Percentiles rank a stretch among this genome's conserved stretches.
These are phyloP conservation scores for Sugiyamaella mastotermitis DNA, from an alignment of 805 yeast species.

Conservation along the genomic window DNA sequence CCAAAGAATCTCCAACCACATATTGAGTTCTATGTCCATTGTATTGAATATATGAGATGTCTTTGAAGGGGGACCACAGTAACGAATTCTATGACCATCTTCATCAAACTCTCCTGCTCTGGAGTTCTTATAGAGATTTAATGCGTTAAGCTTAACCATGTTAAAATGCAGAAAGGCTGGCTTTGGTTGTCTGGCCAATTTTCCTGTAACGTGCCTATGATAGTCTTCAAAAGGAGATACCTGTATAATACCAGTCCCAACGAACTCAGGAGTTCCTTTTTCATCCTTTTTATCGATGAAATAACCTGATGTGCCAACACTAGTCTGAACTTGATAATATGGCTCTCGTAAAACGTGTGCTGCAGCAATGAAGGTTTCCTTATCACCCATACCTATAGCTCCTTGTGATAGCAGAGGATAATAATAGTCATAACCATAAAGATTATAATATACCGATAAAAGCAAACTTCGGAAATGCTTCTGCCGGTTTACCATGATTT, in stretches of 20 bases:
- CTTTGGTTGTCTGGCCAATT: slow-evolving; percentile 6
- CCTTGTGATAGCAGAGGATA: slow-evolving; percentile 58
- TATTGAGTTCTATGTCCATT: slow-evolving; percentile 17
- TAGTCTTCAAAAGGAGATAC: slow-evolving; percentile 62
- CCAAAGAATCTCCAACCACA: slow-evolving; percentile 20
- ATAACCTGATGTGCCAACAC: slow-evolving; percentile 34
- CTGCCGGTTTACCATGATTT: slow-evolving; percentile 51
- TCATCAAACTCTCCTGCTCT: slow-evolving; percentile 35
- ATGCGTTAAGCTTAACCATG: slow-evolving; percentile 61
- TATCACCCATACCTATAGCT: slow-evolving; percentile 74
- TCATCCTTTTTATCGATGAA: too few relatives aligned
- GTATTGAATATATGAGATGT: slow-evolving; percentile 6
- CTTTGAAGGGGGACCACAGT: slow-evolving; percentile 41
- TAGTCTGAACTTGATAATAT: slow-evolving; percentile 45
- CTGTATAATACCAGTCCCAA: slow-evolving; percentile 59
- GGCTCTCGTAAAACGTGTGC: slow-evolving; percentile 56
- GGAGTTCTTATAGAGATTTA: slow-evolving; percentile 36
- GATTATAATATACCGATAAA: slow-evolving; percentile 58
- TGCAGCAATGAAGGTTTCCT: slow-evolving; percentile 70
- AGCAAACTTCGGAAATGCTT: slow-evolving; percentile 53
- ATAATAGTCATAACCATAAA: slow-evolving; percentile 54
- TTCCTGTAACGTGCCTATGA: slow-evolving; percentile 15
- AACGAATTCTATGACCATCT: slow-evolving; percentile 44
- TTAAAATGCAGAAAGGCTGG: slow-evolving; percentile 57
- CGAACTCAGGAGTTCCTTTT: slow-evolving; percentile 31